Evolutionary conservation across 2,329 filamentous ascomycete genomes (phyloP).

Genomic region (Aurifilum marmelostoma): DNA sequence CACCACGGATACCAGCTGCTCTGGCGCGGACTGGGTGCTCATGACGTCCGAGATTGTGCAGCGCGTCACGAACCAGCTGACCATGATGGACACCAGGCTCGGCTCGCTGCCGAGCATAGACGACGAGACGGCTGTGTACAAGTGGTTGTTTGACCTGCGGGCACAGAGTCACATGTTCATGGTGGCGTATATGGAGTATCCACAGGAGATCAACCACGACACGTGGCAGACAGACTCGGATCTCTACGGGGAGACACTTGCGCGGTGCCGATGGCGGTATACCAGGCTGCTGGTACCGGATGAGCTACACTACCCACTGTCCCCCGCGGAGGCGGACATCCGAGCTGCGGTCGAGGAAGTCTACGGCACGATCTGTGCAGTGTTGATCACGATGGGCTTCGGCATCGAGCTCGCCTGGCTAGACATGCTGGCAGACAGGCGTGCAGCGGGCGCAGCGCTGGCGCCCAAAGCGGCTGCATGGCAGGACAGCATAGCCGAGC

Average conservation of each 20-base stretch:
- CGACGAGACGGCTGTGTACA: constrained; percentile 35
- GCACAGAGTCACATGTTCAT: constrained; percentile 47
- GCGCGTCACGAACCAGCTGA: constrained; percentile 41
- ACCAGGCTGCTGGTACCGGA: constrained; percentile 40
- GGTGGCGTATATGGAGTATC: constrained; percentile 51
- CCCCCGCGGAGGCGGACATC: constrained; percentile 42
- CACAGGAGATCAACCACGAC: constrained; percentile 30
- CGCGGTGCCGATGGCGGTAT: constrained; percentile 47
- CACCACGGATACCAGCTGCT: constrained; percentile 37
- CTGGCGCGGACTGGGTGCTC: constrained; percentile 48
- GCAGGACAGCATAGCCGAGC: constrained; percentile 42
- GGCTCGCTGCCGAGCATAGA: constrained; percentile 26
- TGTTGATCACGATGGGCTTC: constrained; percentile 47
- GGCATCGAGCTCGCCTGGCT: constrained; percentile 46
- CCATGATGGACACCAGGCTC: constrained; percentile 38
- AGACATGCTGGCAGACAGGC: constrained; percentile 5
- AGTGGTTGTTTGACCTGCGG: constrained; percentile 41
- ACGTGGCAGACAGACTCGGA: constrained; percentile 40
- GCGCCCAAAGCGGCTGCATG: constrained; percentile 32
- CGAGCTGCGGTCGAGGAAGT: constrained; percentile 46
- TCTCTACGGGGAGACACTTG: constrained; percentile 43
- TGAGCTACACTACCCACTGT: constrained; percentile 33
- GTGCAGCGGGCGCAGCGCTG: constrained; percentile 14
- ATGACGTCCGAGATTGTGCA: constrained; percentile 48
- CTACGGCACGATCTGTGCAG: constrained; percentile 44